These are phyloP conservation scores for Platanus orientalis DNA, from an alignment of 164 flowering plant genomes.

Conservation along the genomic window DNA sequence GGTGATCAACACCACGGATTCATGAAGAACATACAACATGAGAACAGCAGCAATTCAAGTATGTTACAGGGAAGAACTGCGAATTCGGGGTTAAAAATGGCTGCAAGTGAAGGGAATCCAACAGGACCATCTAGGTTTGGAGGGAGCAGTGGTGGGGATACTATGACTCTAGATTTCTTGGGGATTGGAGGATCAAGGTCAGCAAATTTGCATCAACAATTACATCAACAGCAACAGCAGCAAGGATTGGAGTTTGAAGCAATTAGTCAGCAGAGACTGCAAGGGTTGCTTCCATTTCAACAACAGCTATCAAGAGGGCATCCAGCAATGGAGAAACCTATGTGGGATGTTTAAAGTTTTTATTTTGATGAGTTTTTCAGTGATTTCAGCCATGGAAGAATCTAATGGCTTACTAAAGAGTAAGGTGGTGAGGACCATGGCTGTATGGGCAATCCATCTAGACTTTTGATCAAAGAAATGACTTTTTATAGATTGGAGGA, in stretches of 20 bases:
- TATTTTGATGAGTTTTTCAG: background rate
- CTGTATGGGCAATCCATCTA: too few species aligned
- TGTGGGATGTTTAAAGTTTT: conserved; percentile 37
- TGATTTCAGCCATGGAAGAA: background rate
- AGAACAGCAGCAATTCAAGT: conserved; percentile 4
- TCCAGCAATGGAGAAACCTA: conserved; percentile 34
- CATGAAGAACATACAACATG: conserved; percentile 24
- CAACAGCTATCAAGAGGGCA: conserved; percentile 42
- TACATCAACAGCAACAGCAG: conserved; percentile 9
- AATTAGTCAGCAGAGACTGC: conserved; percentile 35
- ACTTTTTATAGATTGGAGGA: too few species aligned
- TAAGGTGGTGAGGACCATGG: too few species aligned
- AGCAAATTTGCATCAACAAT: conserved; percentile 19
- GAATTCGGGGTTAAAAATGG: conserved; percentile 4
- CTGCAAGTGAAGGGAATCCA: conserved; percentile 12
- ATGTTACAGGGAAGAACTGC: conserved; percentile 10
- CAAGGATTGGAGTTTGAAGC: conserved; percentile 36
- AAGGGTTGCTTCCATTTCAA: conserved; percentile 30
- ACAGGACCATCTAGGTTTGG: conserved; percentile 16
- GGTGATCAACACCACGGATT: conserved; percentile 22
- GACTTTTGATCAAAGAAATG: too few species aligned
- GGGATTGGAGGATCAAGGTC: conserved; percentile 36
- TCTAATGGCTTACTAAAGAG: too few species aligned
- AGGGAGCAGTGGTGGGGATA: conserved; percentile 17
- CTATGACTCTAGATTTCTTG: conserved; percentile 49